phyloP scores from a whole-genome alignment of 2,329 filamentous ascomycete genomes.

The Fusarium verrucosum region DNA sequence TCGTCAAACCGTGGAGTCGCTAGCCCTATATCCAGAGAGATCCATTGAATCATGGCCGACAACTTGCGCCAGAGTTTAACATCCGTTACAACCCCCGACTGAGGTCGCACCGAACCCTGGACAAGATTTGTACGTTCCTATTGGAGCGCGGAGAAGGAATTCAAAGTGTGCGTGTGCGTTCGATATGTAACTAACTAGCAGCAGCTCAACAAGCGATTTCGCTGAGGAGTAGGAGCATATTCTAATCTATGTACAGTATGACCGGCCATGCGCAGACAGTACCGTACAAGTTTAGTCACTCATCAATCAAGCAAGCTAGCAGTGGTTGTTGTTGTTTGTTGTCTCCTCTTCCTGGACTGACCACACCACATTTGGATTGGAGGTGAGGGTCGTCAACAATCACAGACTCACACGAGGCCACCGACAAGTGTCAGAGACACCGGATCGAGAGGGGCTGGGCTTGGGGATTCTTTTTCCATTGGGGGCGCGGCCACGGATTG shows the following conservation, averaged over 20 bases:
- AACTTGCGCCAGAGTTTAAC: conserved; percentile 30
- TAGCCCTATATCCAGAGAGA: background rate
- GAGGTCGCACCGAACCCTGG: conserved; percentile 32
- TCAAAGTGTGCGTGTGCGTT: conserved; percentile 32
- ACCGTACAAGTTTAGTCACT: conserved; percentile 1
- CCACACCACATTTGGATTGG: conserved; percentile 31
- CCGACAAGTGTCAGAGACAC: conserved; percentile 27
- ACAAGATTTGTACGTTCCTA: conserved; percentile 31
- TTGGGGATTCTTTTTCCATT: conserved; percentile 18
- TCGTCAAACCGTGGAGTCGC: conserved; percentile 9
- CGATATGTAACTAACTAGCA: no score
- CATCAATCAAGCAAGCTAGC: conserved; percentile 27
- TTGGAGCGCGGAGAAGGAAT: conserved; percentile 28
- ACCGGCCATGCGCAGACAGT: conserved; percentile 13
- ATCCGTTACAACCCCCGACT: conserved; percentile 28
- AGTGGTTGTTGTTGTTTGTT: conserved; percentile 13
- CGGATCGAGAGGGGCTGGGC: conserved; percentile 38
- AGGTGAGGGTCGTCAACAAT: conserved; percentile 37
- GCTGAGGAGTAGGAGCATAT: conserved; percentile 26
- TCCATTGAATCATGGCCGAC: conserved; percentile 8
- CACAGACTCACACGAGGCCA: conserved; percentile 33
- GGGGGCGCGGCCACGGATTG: conserved; percentile 32
- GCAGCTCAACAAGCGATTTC: conserved; percentile 36
- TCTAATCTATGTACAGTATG: conserved; percentile 4
- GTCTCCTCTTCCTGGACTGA: conserved; percentile 17